Conservation (phyloP, 148 eudicot genomes). For the Cornus kousa region DNA sequence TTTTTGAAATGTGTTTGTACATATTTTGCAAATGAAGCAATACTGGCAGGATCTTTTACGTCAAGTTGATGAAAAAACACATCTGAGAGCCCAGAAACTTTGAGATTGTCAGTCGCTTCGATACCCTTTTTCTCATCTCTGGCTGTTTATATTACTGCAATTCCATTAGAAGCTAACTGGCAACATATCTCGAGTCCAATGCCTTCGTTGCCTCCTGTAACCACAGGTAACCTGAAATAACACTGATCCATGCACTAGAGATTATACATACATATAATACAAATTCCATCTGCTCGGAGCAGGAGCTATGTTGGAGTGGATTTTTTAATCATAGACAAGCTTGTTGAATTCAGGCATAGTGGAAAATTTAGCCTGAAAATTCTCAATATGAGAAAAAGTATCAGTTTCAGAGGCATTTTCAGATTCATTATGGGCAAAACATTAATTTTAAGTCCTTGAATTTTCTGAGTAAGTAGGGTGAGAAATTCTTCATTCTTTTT, state of each 20-base stretch:
- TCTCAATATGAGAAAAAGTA: no score
- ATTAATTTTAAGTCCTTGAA: no score
- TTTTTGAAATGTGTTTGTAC: slow-evolving; percentile 14
- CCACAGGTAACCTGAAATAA: slow-evolving; percentile 21
- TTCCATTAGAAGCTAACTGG: slow-evolving; percentile 13
- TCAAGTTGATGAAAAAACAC: slow-evolving; percentile 28
- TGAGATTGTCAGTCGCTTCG: slow-evolving; percentile 23
- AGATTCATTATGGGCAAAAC: no score
- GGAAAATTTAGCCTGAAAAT: no score
- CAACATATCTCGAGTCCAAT: slow-evolving; percentile 22
- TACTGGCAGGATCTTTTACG: slow-evolving; percentile 12
- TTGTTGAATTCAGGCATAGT: no score
- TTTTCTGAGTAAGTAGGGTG: no score
- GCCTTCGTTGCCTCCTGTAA: slow-evolving; percentile 29
- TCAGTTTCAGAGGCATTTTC: no score
- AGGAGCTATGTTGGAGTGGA: no score
- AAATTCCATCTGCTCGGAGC: no score
- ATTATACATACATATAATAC: background rate
- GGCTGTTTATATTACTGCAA: slow-evolving; percentile 23
- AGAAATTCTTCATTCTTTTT: no score
- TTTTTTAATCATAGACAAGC: no score
- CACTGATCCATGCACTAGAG: no score
- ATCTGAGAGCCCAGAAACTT: slow-evolving; percentile 1
- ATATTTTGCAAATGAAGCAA: slow-evolving; percentile 15
- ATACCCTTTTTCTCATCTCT: slow-evolving; percentile 22